Base-by-base conservation (phyloP, 2,329 filamentous ascomycete genomes). In the Talaromyces atroroseus region DNA sequence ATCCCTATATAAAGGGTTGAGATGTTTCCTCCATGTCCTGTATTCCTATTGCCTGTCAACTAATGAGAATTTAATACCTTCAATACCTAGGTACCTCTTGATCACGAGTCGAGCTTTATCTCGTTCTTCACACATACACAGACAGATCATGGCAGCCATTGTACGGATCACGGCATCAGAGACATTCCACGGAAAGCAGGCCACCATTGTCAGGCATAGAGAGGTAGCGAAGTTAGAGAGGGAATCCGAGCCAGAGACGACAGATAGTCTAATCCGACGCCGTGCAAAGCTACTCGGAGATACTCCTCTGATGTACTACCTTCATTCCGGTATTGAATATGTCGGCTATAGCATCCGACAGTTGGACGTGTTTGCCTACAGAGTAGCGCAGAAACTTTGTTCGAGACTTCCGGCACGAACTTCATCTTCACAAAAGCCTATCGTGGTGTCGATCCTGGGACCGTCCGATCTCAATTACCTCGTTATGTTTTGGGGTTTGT, bases 401-500 rank as follows among this genome's bases (percentile, higher is more conserved):
- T 40, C 59, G 60, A 62, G 44, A 53, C 59, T 62, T 55, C 58
- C 57, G 45, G 65, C 58, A 58, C 69, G 58, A 52, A 57, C 18
- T 21, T 65, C 54, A 42, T 72, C 60, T 58, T 63, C 48, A 24
- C 63, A 68, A 21, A 61, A 66, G 20, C 65, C 68, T 24, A 62
- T 59, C 3, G 75, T 78, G 0, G 72, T 83, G 23, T 79, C 76
- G 1, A 63, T 84, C 11, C 68, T 84, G 2, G 80, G 78, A 0
- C 72, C 75, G 0, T 82, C 81, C 1, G 78, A 79, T 59, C 70
- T 85, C 10, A 78, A 82, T 54, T 82, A 82, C 58, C 72, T 83
- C 38, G 69, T 83, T 36, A 78, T 80, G 3, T 70, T 80, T 44
- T 73, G 84, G 46, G 82, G 80, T 0, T 63, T 85, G 49, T 77